phyloP scores from a whole-genome alignment of 139 green algal genomes.

The Volvox africanus region DNA sequence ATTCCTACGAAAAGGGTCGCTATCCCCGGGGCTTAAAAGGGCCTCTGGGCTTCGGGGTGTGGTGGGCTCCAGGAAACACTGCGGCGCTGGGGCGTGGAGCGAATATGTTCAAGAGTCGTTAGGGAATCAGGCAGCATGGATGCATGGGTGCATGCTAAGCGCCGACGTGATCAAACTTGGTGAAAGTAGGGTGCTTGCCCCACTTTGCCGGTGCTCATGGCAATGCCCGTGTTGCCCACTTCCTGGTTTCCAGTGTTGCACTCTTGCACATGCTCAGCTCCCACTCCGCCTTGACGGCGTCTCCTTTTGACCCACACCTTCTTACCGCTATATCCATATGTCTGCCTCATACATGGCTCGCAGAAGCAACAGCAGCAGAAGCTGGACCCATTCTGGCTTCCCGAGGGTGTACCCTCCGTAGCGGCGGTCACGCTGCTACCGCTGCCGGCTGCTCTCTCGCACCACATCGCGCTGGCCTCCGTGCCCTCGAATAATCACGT shows the following conservation, averaged over 20 bases:
- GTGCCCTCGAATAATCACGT: neutral
- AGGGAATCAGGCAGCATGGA: no score
- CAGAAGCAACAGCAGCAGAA: neutral
- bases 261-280: neutral
- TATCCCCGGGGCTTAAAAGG: no score
- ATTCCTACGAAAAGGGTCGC: neutral
- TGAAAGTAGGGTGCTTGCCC: no score
- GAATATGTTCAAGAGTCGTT: no score
- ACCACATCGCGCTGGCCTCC: neutral
- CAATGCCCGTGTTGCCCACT: neutral
- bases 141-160: no score
- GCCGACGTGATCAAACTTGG: no score
- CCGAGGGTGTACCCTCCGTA: neutral
- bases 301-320: neutral
- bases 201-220: no score
- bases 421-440: slow-evolving; percentile 1
- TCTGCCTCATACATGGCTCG: neutral
- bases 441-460: neutral
- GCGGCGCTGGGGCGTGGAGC: no score
- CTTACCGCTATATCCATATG: neutral
- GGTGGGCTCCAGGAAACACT: no score
- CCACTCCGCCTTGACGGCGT: no score
- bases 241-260: neutral
- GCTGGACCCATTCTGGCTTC: slow-evolving; percentile 8
- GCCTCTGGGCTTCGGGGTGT: no score